Base-by-base conservation (phyloP, 2,329 filamentous ascomycete species). In the Alternaria brassicae region DNA sequence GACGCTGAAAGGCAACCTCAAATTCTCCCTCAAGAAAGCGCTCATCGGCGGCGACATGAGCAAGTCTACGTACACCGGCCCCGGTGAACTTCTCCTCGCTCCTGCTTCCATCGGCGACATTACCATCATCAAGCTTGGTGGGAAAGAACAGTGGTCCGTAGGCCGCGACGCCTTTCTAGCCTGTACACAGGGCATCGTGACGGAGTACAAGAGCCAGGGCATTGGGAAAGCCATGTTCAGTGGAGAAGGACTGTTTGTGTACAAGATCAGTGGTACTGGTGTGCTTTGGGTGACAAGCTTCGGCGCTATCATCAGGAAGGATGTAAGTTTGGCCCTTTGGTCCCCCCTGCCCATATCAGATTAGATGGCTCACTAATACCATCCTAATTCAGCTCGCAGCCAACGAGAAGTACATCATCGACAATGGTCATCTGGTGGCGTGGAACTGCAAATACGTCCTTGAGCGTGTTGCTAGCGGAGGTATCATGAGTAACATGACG, bases 361-460 rank as follows among this genome's bases (percentile, higher is more conserved):
- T 25, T 6, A 19, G 1, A 48, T 12, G 4, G 5, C 21, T 7
- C 34, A n/a, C 28, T 56, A 30, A 56, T 30, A 8, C 10, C 3
- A 25, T 4, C 3, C 1, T 12, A 40, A 40, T 21, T 21, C 21
- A 59, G 56, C 56, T 59, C 13, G 56, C 52, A n/a, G 44, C 56
- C 19, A 59, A 89, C 9, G 94, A 98, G 76, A 90, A 90, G 68
- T 98, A 97, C 78, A 92, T 95, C 66, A 89, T 97, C 56, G 92
- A 97, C 72, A 97, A 97, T 70, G 92, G 92, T 3, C 93, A 98
- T 69, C 84, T 98, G 1, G 93, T 98, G 0, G 94, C 95, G 0
- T 99, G 95, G 95, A 97, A 97, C 76, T 93, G 91, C 73, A 92
- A 96, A 73, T 99, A 98, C 72, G 85, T 91, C 4, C 88, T 99